Evolutionary conservation across 2,329 filamentous ascomycete species (phyloP).

Genomic region (Stemphylium beticola): DNA sequence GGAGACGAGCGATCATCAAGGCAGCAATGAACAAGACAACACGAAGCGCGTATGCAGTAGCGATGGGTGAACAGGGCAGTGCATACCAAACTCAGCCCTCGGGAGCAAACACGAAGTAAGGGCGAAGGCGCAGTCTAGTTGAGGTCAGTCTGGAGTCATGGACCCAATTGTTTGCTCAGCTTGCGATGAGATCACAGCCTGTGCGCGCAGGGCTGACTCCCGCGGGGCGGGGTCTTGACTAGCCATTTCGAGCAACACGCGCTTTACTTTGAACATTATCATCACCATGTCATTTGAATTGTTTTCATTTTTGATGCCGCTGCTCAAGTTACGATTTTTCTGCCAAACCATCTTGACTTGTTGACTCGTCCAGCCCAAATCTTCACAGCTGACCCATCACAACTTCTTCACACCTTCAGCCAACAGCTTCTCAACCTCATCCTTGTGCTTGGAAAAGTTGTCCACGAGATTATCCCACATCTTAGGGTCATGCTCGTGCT

Average conservation of each 20-base stretch:
- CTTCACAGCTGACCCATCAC: neutral
- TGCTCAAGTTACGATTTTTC: neutral
- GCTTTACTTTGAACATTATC: neutral
- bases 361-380: neutral
- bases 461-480: slow-evolving; percentile 62
- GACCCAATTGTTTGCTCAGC: slow-evolving; percentile 1
- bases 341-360: too few species aligned
- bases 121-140: slow-evolving; percentile 12
- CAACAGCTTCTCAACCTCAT: slow-evolving; percentile 56
- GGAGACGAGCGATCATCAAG: slow-evolving; percentile 24
- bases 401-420: slow-evolving; percentile 40
- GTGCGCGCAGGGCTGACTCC: slow-evolving; percentile 5
- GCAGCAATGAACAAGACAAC: slow-evolving; percentile 15
- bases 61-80: slow-evolving; percentile 29
- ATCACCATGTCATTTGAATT: too few species aligned
- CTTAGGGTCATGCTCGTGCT: slow-evolving; percentile 54
- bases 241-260: neutral
- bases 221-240: slow-evolving; percentile 9
- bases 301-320: neutral
- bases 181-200: slow-evolving; percentile 19
- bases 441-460: slow-evolving; percentile 57
- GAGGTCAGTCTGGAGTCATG: slow-evolving; percentile 14
- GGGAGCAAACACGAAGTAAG: slow-evolving; percentile 6
- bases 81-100: slow-evolving; percentile 1
- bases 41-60: slow-evolving; percentile 2